phyloP scores from a whole-genome alignment of 805 yeast species.

The Clavispora vitiphila region DNA sequence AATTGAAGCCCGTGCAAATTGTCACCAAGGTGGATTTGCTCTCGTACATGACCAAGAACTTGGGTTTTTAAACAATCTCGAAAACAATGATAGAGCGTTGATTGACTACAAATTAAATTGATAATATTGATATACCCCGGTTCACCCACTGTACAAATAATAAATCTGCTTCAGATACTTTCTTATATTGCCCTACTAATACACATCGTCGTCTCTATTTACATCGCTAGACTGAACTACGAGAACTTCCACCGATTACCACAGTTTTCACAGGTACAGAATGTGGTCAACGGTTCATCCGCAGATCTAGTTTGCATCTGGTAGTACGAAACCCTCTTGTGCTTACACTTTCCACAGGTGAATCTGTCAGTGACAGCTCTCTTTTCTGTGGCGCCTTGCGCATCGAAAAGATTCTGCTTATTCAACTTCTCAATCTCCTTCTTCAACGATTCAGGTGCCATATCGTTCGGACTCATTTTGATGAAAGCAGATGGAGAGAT shows the following conservation, averaged over 20 bases:
- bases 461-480: slow-evolving; percentile 84
- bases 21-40: slow-evolving; percentile 85
- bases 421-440: slow-evolving; percentile 81
- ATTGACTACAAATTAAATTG: too few relatives aligned
- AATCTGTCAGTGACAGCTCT: slow-evolving; percentile 95
- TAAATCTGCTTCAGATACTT: too few relatives aligned
- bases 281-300: slow-evolving; percentile 97
- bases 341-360: slow-evolving; percentile 96
- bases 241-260: slow-evolving; percentile 98
- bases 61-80: background rate
- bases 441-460: slow-evolving; percentile 90
- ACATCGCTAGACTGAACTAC: slow-evolving; percentile 20
- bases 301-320: slow-evolving; percentile 98
- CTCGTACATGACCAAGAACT: slow-evolving; percentile 42
- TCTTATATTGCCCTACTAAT: slow-evolving; percentile 1
- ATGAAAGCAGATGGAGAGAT: slow-evolving; percentile 63
- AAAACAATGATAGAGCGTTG: background rate
- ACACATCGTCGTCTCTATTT: background rate
- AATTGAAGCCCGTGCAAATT: slow-evolving; percentile 70
- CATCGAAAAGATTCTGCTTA: slow-evolving; percentile 87
- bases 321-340: slow-evolving; percentile 92
- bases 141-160: too few relatives aligned
- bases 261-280: slow-evolving; percentile 96
- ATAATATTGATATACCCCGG: too few relatives aligned
- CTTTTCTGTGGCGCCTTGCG: slow-evolving; percentile 95